These are phyloP conservation scores for Emericellopsis terricola DNA, from an alignment of 495 filamentous ascomycete species.

Conservation along the genomic window DNA sequence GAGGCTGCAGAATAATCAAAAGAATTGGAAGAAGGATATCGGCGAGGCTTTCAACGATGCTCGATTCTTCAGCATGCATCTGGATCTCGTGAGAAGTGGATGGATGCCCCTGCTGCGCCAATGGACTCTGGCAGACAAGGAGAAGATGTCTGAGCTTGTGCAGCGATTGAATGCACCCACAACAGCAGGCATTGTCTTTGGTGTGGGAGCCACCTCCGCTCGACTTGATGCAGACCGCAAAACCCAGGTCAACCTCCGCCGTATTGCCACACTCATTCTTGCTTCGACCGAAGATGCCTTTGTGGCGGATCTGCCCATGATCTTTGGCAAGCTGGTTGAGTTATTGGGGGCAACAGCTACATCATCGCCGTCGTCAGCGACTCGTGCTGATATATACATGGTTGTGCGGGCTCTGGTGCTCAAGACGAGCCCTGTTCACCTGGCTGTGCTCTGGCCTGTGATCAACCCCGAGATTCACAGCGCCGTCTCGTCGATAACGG, in stretches of 20 bases:
- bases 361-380: conserved; percentile 81
- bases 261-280: conserved; percentile 60
- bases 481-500: conserved; percentile 59
- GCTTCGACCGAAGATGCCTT: conserved; percentile 61
- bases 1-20: conserved; percentile 60
- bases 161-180: conserved; percentile 65
- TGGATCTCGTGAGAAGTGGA: conserved; percentile 43
- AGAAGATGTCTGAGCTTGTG: conserved; percentile 67
- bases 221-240: conserved; percentile 84
- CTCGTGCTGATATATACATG: conserved; percentile 73
- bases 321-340: conserved; percentile 76
- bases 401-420: conserved; percentile 66
- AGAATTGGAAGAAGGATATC: conserved; percentile 84
- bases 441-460: conserved; percentile 75
- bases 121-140: conserved; percentile 72
- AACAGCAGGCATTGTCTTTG: conserved; percentile 94
- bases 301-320: conserved; percentile 46
- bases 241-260: conserved; percentile 76
- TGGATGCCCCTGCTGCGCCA: conserved; percentile 77
- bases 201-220: conserved; percentile 89
- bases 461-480: conserved; percentile 74
- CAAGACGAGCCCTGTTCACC: conserved; percentile 53
- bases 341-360: conserved; percentile 70
- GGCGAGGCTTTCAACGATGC: conserved; percentile 81
- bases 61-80: conserved; percentile 56